Evolutionary conservation across 345 rosid species (phyloP), one percentile per base, ranked within the genome.

Genomic region (Murraya paniculata): DNA sequence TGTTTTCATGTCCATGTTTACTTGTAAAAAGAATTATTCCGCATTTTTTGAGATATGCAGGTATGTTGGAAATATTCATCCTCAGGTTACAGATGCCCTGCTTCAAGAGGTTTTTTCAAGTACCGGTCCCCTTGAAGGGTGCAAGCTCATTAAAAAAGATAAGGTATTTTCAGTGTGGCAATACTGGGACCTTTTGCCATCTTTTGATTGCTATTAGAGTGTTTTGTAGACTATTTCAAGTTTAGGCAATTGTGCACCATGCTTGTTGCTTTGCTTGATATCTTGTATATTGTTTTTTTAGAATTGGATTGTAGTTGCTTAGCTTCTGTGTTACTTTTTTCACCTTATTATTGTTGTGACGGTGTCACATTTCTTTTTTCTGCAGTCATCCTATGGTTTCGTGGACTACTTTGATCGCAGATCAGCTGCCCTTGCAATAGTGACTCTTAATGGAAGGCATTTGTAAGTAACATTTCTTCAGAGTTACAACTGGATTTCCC

Each of bases 361-460:
- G 21, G 59, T 38, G 45, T 36, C 22, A 9, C 55, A 41, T 71
- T 41, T 80, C 45, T 38, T 59, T 61, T 82, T 27, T 81, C 18
- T 58, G 88, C 89, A 93, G 98, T 93, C 98, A 65, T 93, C 98
- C 56, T 95, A 92, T 85, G 97, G 98, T 62, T 95, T 95, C 84
- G 82, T 95, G 84, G 96, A 93, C 90, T 93, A 93, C 82, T 93
- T 87, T 81, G 97, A 93, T 89, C 93, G 94, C 67, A 82, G 98
- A 84, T 89, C 92, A 73, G 98, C 98, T 74, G 92, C 88, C 77
- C 80, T 92, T 83, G 91, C 99, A 21, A 95, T 95, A 61, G 80
- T 92, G 79, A 64, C 91, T 58, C 92, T 88, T 41, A 93, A 93
- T 74, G 97, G 99, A 82, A 92, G 99, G 87, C 95, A 92, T 78